Evolutionary conservation across 108 stramenopile species (phyloP).

Genomic region (Epipyxis sp.): DNA sequence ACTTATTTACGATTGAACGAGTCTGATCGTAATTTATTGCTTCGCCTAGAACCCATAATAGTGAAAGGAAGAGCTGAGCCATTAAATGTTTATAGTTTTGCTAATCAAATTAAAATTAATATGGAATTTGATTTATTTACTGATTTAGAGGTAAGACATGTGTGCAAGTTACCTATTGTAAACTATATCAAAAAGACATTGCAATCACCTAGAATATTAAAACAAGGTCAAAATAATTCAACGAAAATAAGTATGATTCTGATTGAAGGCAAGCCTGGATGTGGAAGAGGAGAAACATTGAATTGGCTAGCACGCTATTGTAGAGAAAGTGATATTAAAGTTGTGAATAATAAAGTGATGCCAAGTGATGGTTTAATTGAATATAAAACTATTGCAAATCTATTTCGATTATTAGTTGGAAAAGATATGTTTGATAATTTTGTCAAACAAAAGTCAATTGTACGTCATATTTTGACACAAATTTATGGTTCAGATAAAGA

Average conservation of each 20-base stretch:
- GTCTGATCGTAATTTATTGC: background rate
- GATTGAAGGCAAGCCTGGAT: background rate
- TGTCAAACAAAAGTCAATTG: background rate
- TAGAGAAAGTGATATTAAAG: background rate
- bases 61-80: conserved; percentile 24
- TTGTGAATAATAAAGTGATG: background rate
- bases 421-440: background rate
- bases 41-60: background rate
- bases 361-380: background rate
- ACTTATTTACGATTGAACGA: background rate
- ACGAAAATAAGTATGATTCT: background rate
- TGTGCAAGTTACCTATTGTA: background rate
- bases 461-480: background rate
- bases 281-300: background rate
- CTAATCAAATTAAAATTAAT: conserved; percentile 24
- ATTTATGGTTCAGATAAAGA: background rate
- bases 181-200: too few relatives aligned
- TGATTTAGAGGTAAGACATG: background rate
- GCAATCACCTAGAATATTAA: background rate
- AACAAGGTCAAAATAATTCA: background rate
- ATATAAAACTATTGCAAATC: background rate
- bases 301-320: background rate
- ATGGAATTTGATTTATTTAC: background rate
- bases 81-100: conserved; percentile 14
- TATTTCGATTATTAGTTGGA: background rate